phyloP scores from a whole-genome alignment of 1,284 basidiomycete species.

The Papiliotrema laurentii region DNA sequence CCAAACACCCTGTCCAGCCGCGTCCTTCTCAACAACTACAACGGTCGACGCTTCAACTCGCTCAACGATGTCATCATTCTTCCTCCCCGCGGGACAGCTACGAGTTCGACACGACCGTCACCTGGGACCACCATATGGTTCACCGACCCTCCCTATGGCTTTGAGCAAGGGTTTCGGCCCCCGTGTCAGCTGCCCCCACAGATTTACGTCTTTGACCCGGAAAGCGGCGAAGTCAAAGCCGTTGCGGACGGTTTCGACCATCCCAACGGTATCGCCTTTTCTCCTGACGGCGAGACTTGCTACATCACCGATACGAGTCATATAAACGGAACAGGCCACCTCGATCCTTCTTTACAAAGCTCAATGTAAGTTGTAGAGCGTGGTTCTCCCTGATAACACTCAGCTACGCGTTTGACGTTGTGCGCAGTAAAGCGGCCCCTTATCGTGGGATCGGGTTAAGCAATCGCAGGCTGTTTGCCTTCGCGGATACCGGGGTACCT shows the following conservation, averaged over 20 bases:
- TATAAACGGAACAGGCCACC: constrained; percentile 18
- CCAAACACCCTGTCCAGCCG: constrained; percentile 15
- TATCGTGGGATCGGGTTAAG: constrained; percentile 18
- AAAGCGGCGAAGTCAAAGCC: constrained; percentile 59
- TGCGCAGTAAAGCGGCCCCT: too few relatives aligned
- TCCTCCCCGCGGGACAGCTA: constrained; percentile 48
- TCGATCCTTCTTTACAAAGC: constrained; percentile 14
- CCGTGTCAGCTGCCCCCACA: constrained; percentile 58
- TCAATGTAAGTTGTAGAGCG: constrained; percentile 20
- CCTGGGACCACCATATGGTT: constrained; percentile 26
- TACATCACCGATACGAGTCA: constrained; percentile 30
- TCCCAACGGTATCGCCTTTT: constrained; percentile 34
- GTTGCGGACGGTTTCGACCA: constrained; percentile 61
- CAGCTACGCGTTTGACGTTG: constrained; percentile 37
- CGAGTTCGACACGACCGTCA: not conserved
- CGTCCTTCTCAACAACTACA: constrained; percentile 63
- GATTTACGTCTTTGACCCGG: constrained; percentile 65
- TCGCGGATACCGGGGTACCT: constrained; percentile 26
- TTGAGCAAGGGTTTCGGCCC: constrained; percentile 31
- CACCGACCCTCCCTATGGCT: constrained; percentile 37
- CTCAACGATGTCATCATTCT: constrained; percentile 71
- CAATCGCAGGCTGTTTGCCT: constrained; percentile 33
- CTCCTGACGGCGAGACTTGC: constrained; percentile 8
- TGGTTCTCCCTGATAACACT: constrained; percentile 5
- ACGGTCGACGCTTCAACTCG: constrained; percentile 71